Base-by-base conservation (phyloP, 169 alveolate genomes). In the Amoebophrya sp. region DNA sequence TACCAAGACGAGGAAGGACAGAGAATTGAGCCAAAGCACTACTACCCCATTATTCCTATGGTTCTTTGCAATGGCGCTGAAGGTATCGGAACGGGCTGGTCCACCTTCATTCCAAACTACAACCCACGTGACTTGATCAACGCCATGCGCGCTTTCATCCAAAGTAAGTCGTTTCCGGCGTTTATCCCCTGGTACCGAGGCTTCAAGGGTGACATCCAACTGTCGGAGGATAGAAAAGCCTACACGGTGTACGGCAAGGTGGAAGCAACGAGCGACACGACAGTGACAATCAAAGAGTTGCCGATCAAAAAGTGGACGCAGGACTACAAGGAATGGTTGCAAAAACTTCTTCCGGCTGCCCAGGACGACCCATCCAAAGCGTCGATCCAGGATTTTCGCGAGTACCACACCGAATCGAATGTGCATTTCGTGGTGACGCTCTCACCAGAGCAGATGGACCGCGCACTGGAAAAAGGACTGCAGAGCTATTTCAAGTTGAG, bases 51-150 rank as follows among this genome's bases (percentile, higher is more conserved):
- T 41, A 95, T 99, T 29, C 99, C 99, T 33, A 96, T 98, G 95
- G 98, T 98, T 41, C 96, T 99, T 29, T 98, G 98, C 65, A 99
- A 99, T 95, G 99, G 99, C 39, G 97, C 99, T 47, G 99, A 99
- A 91, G 99, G 99, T 77, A 98, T 98, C 36, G 65, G 65, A 12
- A 47, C 65, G 29, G 98, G 98, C 0, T 97, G 98, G 97, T 94
- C 98, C 89, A 96, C 99, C 14, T 96, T 95, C 78, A 96, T 98
- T 40, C 99, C 99, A 29, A 96, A 96, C 93, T 98, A 96, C 94
- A 98, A 98, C 95, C 99, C 99, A 47, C 6, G 65, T 12, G 65
- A 47, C 18, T 18, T 47, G 65, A 47, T 47, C 65, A 47, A 47
- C 65, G 6, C 29, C 65, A 18, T 47, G 65, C 6, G 18, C 6